Base-by-base conservation (phyloP, 2,329 filamentous ascomycete species). In the Talaromyces islandicus region DNA sequence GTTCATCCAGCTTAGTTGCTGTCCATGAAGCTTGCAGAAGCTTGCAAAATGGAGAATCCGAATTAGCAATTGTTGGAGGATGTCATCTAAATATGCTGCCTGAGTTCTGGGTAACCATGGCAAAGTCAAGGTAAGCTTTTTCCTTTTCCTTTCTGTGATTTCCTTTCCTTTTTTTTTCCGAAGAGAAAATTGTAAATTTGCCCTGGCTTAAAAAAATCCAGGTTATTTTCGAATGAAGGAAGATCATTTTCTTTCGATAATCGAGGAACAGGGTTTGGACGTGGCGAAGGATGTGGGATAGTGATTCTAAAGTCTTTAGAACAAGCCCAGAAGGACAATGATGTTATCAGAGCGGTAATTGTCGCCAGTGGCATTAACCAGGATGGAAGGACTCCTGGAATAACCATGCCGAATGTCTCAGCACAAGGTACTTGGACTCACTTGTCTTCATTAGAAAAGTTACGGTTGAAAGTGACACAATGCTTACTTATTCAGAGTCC, bases 221-320 rank as follows among this genome's bases (percentile, higher is more conserved):
- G 64, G 85, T 85, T 71, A 83, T 85, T 70, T 87, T 83, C 17
- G 84, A 76, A 0, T 82, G 76, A 12, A 84, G 80, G 67, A 79
- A 87, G 59, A 86, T 77, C 57, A 83, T 24, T 24, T 11, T 69
- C 56, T 12, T 58, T 58, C 27, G 56, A 58, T 19, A 27, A 50
- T 14, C 24, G 41, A 27, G 56, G 19, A 43, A 38, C n/a, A 24
- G 54, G 54, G 11, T 56, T 46, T 41, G 54, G 54, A 1, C 56
- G 56, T 17, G 48, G 56, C 6, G 56, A 52, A 21, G 56, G 56
- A 43, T 50, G 41, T 21, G 25, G 43, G 5, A 75, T 68, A 6
- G 80, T 70, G 60, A 87, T 80, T 52, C 85, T 71, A 0, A 66
- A 60, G 10, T 78, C 79, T 60, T 78, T 82, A 32, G n/a, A 83